phyloP scores from a whole-genome alignment of 257 asterid genomes.

The Nicotiana obtusifolia region DNA sequence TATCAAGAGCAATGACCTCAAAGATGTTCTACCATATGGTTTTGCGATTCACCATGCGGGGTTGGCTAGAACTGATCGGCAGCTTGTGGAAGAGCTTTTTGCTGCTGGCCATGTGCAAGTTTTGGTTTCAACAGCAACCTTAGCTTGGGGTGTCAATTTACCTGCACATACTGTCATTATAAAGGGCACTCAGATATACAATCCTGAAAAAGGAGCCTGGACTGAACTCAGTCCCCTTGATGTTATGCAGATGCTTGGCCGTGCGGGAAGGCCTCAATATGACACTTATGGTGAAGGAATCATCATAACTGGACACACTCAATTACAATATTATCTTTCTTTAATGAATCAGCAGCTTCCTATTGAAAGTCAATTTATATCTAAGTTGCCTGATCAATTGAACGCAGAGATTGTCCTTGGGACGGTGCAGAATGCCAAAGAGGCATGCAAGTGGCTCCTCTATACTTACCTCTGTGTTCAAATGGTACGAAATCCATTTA shows the following conservation, averaged over 20 bases:
- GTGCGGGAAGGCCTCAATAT: constrained; percentile 46
- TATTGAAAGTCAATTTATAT: constrained; percentile 36
- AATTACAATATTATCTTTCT: constrained; percentile 34
- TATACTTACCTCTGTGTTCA: constrained; percentile 41
- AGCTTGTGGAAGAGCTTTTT: constrained; percentile 36
- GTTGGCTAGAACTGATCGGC: constrained; percentile 37
- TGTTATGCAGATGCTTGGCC: constrained; percentile 52
- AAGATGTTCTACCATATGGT: constrained; percentile 37
- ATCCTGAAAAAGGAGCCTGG: constrained; percentile 45
- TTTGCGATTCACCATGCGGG: constrained; percentile 48
- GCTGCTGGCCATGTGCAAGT: constrained; percentile 35
- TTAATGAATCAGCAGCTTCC: constrained; percentile 47
- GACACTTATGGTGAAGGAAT: constrained; percentile 39
- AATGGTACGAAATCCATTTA: constrained; percentile 40
- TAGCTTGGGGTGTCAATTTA: constrained; percentile 47
- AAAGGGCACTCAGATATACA: constrained; percentile 41
- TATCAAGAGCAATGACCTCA: constrained; percentile 43
- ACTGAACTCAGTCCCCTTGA: constrained; percentile 40
- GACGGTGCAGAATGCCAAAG: constrained; percentile 38
- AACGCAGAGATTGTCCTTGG: constrained; percentile 47
- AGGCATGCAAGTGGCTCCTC: constrained; percentile 39
- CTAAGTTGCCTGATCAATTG: constrained; percentile 41
- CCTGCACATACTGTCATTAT: constrained; percentile 46
- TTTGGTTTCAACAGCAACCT: constrained; percentile 39
- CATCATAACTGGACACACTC: constrained; percentile 31